Conservation (phyloP, 768 basidiomycete species). For the Lactarius sanguifluus region DNA sequence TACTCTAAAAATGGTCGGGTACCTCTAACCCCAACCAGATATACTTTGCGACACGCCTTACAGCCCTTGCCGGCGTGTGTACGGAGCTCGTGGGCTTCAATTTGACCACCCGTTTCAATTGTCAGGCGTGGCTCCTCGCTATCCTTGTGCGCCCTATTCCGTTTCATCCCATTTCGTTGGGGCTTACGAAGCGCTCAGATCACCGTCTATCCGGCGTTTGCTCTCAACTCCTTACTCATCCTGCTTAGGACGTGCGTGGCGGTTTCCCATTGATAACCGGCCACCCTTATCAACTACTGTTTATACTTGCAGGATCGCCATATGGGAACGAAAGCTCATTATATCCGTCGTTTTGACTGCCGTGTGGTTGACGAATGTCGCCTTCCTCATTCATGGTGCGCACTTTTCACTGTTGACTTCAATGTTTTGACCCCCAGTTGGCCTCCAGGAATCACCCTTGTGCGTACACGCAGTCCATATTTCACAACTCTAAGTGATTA, state of each 20-base stretch:
- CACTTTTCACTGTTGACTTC: background rate
- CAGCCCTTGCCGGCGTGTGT: background rate
- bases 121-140: background rate
- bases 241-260: conserved; percentile 6
- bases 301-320: conserved; percentile 1
- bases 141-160: background rate
- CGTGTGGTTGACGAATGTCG: conserved; percentile 15
- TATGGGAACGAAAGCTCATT: conserved; percentile 3
- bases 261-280: background rate
- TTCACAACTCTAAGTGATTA: background rate
- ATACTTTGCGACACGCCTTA: background rate
- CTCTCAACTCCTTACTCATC: conserved; percentile 14
- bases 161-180: too few species aligned
- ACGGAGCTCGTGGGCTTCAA: conserved; percentile 5
- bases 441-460: background rate
- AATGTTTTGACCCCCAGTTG: background rate
- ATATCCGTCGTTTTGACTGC: background rate
- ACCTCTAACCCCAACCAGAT: background rate
- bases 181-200: background rate
- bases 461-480: background rate
- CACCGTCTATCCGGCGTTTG: background rate
- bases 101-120: background rate
- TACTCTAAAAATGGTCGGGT: background rate
- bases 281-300: background rate
- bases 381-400: conserved; percentile 13